Conservation (phyloP, 208 protist species). For the Lotmaria passim region DNA sequence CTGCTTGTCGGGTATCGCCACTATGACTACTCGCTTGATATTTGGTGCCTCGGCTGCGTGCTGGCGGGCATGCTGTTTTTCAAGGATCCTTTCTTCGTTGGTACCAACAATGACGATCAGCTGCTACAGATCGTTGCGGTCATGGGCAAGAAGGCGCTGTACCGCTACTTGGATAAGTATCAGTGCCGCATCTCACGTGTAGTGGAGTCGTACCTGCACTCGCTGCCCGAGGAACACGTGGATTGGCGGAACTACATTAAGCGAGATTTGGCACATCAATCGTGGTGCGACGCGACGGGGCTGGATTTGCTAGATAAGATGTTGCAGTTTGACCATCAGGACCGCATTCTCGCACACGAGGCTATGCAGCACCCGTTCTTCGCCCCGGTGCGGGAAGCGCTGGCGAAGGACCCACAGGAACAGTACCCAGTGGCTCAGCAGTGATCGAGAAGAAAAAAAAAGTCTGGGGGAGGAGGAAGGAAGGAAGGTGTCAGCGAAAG, state of each 20-base stretch:
- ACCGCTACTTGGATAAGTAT: constrained; percentile 97
- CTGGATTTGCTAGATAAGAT: constrained; percentile 98
- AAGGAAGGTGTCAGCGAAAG: background rate
- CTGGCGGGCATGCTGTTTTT: constrained; percentile 99
- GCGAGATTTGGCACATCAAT: constrained; percentile 27
- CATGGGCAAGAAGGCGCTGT: constrained; percentile 95
- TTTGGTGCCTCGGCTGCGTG: constrained; percentile 99
- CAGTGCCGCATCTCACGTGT: constrained; percentile 87
- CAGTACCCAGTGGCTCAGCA: constrained; percentile 57
- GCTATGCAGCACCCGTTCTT: constrained; percentile 99
- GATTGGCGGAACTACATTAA: constrained; percentile 48
- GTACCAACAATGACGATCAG: constrained; percentile 98
- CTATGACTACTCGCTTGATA: constrained; percentile 99
- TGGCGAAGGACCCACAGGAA: constrained; percentile 52
- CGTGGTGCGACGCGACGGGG: constrained; percentile 92
- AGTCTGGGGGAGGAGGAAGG: background rate
- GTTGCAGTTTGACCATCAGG: constrained; percentile 96
- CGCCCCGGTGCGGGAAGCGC: constrained; percentile 76
- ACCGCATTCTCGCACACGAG: constrained; percentile 96
- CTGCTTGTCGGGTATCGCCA: constrained; percentile 97
- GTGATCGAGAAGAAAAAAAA: constrained; percentile 13
- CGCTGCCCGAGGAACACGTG: constrained; percentile 23
- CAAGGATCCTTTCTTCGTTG: constrained; percentile 99
- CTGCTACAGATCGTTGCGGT: constrained; percentile 96
- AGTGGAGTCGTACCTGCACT: constrained; percentile 70